Base-by-base conservation (phyloP, 2,329 filamentous ascomycete genomes). In the Myotisia sp. region DNA sequence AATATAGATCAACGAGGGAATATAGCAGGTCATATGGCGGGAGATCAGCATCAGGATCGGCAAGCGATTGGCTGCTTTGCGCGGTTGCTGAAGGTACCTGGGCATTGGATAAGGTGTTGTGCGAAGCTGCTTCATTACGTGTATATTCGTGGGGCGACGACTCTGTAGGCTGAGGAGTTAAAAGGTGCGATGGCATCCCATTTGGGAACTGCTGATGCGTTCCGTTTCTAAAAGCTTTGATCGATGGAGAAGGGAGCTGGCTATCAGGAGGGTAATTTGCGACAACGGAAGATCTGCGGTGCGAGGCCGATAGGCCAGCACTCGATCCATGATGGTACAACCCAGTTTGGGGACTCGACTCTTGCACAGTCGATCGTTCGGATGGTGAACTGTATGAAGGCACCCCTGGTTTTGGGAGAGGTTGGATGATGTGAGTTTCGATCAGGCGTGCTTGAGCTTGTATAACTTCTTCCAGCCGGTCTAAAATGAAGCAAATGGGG, bases 1-100 rank as follows among this genome's bases (percentile, higher is more conserved):
- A 85, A 51, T 82, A 85, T 1, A 84, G 64, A 45, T 84, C 79
- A 5, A 79, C 77, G 7, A 85, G 57, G 2, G 74, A 68, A 47
- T 83, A 84, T 0, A 84, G 59, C 4, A 84, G 59, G 48, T 83
- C 78, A 45, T 83, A 82, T 1, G 79, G 79, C 1, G 79, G 79
- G 18, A 85, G 67, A 37, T 80, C 77, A 33, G 76, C 68, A 45
- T 81, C 76, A 2, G 69, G 61, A 37, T 59, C 50, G 10, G 51
- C 13, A 53, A 64, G 39, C 55, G 59, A 42, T 62, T 7, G 7
- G 14, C 64, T 29, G 55, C 56, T 52, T 14, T 22, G 8, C 56
- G 66, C 40, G 52, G 59, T 56, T 29, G 68, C 60, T 6, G 66
- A 57, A 35, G 65, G 68, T 16, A 74, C 59, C 0, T 76, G 71